phyloP scores from a whole-genome alignment of 192 early-diverging fungal species.

The Phycomyces blakesleeanus region DNA sequence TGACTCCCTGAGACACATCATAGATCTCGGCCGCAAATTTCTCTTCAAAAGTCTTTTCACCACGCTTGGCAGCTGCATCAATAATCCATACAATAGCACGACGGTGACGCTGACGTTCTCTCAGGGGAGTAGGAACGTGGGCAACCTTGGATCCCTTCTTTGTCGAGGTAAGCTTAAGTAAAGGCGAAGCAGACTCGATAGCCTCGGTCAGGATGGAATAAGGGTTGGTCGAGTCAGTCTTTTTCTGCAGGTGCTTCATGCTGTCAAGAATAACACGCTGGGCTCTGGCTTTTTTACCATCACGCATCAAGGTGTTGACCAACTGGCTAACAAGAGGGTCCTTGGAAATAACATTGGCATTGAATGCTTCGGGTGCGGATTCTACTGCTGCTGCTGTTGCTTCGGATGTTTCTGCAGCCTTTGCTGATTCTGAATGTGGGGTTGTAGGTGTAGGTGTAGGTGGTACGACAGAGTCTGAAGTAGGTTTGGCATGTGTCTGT shows the following conservation, averaged over 20 bases:
- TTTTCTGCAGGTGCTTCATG: conserved; percentile 58
- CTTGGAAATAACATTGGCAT: conserved; percentile 16
- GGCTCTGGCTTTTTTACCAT: conserved; percentile 85
- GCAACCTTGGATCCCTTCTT: conserved; percentile 82
- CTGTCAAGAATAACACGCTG: conserved; percentile 64
- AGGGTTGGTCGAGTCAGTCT: conserved; percentile 53
- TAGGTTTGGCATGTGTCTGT: background rate
- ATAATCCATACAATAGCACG: conserved; percentile 86
- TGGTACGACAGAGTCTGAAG: too few species aligned
- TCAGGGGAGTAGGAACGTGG: conserved; percentile 75
- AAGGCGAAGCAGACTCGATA: conserved; percentile 67
- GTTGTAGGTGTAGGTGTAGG: background rate
- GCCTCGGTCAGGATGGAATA: conserved; percentile 63
- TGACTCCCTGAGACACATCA: conserved; percentile 72
- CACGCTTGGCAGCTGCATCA: conserved; percentile 63
- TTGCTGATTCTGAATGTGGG: background rate
- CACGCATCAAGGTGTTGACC: conserved; percentile 88
- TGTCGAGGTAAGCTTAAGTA: conserved; percentile 66
- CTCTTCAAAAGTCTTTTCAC: conserved; percentile 62
- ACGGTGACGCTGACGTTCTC: conserved; percentile 68
- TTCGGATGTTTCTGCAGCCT: background rate
- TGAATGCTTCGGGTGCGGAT: background rate
- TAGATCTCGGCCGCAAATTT: conserved; percentile 76
- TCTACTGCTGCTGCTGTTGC: background rate
- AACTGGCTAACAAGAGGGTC: conserved; percentile 73